Evolutionary conservation across 2,329 filamentous ascomycete species (phyloP), one percentile per base, ranked within the genome.

Genomic region (Lasiodiplodia sp.): DNA sequence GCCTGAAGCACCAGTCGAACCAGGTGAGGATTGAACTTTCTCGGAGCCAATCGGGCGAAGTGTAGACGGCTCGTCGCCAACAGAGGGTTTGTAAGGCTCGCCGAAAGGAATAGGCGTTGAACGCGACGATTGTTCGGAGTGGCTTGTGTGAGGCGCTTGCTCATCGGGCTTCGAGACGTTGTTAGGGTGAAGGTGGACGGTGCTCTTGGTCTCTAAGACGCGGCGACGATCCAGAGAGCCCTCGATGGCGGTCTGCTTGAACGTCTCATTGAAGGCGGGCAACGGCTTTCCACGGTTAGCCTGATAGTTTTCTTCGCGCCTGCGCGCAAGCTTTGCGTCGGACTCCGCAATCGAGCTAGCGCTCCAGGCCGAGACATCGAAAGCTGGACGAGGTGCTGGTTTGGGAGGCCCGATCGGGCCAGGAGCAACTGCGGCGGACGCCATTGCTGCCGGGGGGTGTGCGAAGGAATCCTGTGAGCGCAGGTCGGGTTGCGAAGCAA

Each of bases 341-440:
- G 49, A 56, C 63, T 66, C 63, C 11, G 63, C 63, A 21, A 66
- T 66, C 12, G 63, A 66, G 34, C 25, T 56, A 21, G 63, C 63
- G 37, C 63, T 66, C 63, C 63, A 66, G 37, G 63, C 49, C 31
- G 63, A 66, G 21, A 31, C 49, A 23, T 66, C 63, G 47, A 66
- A 69, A 47, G 72, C 57, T 75, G 77, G 12, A 47, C 60, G 60
- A 47, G 60, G 74, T 55, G 73, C 74, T n/a, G 68, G 72, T 57
- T 73, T 56, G 58, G 75, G 75, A 18, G 76, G 76, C 68, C 73
- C 76, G 47, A 79, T 77, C 1, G 74, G 74, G 14, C 77, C 74
- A 23, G 75, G 44, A n/a, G 57, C 66, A 55, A 62, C 56, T 4
- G 66, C 44, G 16, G 47, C 66, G 34, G 66, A 44, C 10, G 66